These are phyloP conservation scores for Blepharisma japonicum DNA, from an alignment of 73 alveolate species.

Conservation along the genomic window DNA sequence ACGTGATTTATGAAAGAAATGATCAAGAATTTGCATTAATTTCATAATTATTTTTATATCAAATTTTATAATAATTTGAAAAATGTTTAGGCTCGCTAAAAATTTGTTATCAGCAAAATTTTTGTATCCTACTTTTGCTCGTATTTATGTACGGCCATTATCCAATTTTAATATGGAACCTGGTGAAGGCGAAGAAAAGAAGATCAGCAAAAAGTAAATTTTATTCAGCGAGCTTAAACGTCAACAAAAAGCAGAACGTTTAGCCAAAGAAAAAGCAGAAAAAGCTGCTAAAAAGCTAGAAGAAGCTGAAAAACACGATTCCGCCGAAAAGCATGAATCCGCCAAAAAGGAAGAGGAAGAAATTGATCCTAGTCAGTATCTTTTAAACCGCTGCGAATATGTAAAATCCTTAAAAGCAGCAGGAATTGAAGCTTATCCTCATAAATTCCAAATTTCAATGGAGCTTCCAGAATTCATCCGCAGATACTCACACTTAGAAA, in stretches of 20 bases:
- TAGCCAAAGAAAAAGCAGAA: constrained; percentile 18
- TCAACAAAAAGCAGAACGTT: constrained; percentile 17
- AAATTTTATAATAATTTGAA: no score
- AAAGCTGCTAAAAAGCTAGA: not conserved
- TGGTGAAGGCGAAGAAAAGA: no score
- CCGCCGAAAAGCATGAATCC: constrained; percentile 51
- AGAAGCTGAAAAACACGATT: not conserved
- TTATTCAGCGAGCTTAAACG: constrained; percentile 17
- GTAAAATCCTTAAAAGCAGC: constrained; percentile 64
- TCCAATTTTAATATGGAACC: no score
- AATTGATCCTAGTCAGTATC: constrained; percentile 91
- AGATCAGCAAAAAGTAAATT: not conserved
- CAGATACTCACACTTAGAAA: constrained; percentile 66
- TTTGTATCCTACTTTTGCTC: no score
- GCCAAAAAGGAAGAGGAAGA: constrained; percentile 79
- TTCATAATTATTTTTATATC: no score
- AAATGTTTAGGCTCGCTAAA: no score
- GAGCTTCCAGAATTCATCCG: constrained; percentile 75
- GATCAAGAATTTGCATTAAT: no score
- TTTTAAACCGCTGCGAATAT: constrained; percentile 79
- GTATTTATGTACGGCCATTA: no score
- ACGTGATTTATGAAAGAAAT: no score
- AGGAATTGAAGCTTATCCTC: constrained; percentile 77
- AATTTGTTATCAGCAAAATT: no score
- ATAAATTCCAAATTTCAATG: constrained; percentile 85